Conservation (phyloP, 352 stramenopile species). For the Pilasporangium apinafurcum region DNA sequence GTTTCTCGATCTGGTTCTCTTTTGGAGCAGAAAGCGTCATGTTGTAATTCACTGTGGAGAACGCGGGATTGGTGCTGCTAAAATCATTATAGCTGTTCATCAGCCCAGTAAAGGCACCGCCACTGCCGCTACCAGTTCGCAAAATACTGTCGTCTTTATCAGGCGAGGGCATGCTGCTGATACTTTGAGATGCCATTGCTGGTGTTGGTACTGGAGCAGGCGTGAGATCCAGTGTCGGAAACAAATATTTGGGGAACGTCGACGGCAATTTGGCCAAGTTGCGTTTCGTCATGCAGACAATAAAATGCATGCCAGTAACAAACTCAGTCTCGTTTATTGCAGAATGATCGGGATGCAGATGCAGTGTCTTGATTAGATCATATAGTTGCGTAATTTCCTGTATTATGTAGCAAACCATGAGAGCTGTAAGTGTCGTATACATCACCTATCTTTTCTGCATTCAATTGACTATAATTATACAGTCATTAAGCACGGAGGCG, state of each 20-base stretch:
- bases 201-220: slow-evolving; percentile 4
- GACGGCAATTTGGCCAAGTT: slow-evolving; percentile 37
- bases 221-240: slow-evolving; percentile 50
- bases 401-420: not conserved
- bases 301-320: slow-evolving; percentile 69
- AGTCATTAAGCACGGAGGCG: not conserved
- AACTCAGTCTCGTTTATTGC: slow-evolving; percentile 53
- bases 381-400: slow-evolving; percentile 48
- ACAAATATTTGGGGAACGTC: slow-evolving; percentile 50
- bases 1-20: slow-evolving; percentile 14
- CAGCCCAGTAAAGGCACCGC: not conserved
- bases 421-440: too few relatives aligned
- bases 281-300: slow-evolving; percentile 74
- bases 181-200: slow-evolving; percentile 1
- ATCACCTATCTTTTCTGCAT: too few relatives aligned
- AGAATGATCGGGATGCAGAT: slow-evolving; percentile 19
- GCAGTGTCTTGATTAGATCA: slow-evolving; percentile 31
- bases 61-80: not conserved
- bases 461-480: not conserved
- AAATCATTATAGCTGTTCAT: not conserved
- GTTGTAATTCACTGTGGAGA: not conserved
- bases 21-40: too few relatives aligned
- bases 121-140: not conserved
- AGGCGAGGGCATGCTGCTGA: slow-evolving; percentile 32
- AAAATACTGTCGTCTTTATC: slow-evolving; percentile 11